These are phyloP conservation scores for Kurtzmaniella quercitrusa DNA, from an alignment of 1,139 yeast genomes.

Conservation along the genomic window DNA sequence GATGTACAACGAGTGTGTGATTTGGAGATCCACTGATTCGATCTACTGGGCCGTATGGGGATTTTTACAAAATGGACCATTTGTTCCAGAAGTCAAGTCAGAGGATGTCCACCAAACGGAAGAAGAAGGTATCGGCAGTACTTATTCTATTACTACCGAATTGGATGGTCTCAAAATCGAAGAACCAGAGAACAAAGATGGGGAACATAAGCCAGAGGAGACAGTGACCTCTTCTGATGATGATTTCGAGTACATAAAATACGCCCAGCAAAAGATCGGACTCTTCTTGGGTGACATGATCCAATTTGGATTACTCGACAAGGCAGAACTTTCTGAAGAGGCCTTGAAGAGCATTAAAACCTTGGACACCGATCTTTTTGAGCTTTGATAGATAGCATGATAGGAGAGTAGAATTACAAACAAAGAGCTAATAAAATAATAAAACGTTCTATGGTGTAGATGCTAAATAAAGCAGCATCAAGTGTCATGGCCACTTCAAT, in stretches of 20 bases:
- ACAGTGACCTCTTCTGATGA: conserved; percentile 50
- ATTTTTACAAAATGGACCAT: conserved; percentile 64
- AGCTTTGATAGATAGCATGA: conserved; percentile 15
- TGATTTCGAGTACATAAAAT: conserved; percentile 73
- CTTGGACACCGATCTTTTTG: conserved; percentile 35
- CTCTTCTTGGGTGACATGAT: conserved; percentile 73
- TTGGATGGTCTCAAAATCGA: conserved; percentile 25
- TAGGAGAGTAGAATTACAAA: neutral
- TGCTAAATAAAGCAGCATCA: too few species aligned
- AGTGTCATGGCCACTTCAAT: too few species aligned
- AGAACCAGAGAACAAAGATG: conserved; percentile 11
- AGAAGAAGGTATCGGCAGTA: conserved; percentile 31
- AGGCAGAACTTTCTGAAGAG: conserved; percentile 25
- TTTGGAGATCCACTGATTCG: conserved; percentile 81
- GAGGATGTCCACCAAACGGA: conserved; percentile 17
- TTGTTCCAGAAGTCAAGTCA: conserved; percentile 12
- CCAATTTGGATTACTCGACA: conserved; percentile 50
- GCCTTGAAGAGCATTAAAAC: conserved; percentile 28
- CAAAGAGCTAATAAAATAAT: neutral
- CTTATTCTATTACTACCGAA: conserved; percentile 36
- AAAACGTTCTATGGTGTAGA: too few species aligned
- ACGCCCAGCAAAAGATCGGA: conserved; percentile 70
- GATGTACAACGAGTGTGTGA: conserved; percentile 59
- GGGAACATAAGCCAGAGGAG: conserved; percentile 21
- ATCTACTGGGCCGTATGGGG: conserved; percentile 93